Conservation (phyloP, 345 rosid species). For the Arabidopsis suecica region DNA sequence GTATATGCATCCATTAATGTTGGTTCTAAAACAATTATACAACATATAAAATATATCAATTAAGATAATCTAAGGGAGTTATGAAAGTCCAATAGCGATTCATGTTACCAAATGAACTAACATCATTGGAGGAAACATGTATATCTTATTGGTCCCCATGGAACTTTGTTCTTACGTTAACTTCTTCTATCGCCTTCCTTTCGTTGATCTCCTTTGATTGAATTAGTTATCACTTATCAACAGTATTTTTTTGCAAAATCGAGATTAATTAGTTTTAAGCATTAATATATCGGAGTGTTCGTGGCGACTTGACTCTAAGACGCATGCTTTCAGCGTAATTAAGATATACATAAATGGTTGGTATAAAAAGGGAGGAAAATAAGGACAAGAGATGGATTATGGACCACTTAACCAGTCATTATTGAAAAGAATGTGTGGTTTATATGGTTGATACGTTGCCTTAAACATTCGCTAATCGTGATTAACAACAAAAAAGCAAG, state of each 20-base stretch:
- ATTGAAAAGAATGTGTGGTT: constrained; percentile 44
- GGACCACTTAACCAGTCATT: constrained; percentile 47
- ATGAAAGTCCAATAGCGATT: constrained; percentile 27
- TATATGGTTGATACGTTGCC: constrained; percentile 45
- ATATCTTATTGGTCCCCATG: constrained; percentile 32
- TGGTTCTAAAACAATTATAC: not conserved
- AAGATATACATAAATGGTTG: not conserved
- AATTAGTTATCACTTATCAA: constrained; percentile 16
- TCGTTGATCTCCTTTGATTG: constrained; percentile 12
- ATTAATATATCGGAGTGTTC: constrained; percentile 2
- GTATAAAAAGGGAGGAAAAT: not conserved
- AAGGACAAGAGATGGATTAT: not conserved
- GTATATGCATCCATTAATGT: not conserved
- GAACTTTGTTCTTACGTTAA: constrained; percentile 35
- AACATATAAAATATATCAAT: not conserved
- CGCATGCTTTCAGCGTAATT: too few relatives aligned
- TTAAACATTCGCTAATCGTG: constrained; percentile 31
- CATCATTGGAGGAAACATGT: constrained; percentile 46
- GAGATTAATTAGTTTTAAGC: not conserved
- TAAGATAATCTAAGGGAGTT: not conserved
- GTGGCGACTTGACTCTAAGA: constrained; percentile 30
- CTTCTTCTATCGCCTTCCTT: constrained; percentile 38
- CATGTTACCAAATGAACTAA: constrained; percentile 39
- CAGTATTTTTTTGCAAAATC: constrained; percentile 29
- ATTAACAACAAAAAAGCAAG: constrained; percentile 32